Evolutionary conservation across 257 asterid species (phyloP).

Genomic region (Solanum chmielewskii): DNA sequence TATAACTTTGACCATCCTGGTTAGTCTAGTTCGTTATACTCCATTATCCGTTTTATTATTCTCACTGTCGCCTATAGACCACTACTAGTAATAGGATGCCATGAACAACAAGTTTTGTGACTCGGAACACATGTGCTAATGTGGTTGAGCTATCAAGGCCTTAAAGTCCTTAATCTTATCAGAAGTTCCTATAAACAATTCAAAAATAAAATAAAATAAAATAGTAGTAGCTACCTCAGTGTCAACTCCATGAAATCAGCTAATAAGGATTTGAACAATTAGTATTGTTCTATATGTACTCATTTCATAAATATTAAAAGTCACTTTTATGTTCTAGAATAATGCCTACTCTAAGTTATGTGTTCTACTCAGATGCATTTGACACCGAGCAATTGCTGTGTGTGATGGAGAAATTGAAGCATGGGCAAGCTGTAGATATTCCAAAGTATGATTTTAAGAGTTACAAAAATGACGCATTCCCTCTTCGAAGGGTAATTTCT

Average conservation of each 20-base stretch:
- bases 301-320: neutral
- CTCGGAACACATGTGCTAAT: neutral
- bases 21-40: constrained; percentile 16
- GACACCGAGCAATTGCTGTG: constrained; percentile 57
- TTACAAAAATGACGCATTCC: constrained; percentile 46
- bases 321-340: neutral
- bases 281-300: neutral
- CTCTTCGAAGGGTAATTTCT: constrained; percentile 57
- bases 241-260: neutral
- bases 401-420: constrained; percentile 69
- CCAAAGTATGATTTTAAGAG: constrained; percentile 92
- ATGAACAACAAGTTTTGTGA: neutral
- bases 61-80: neutral
- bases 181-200: neutral
- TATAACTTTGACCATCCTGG: constrained; percentile 99
- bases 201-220: neutral
- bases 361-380: constrained; percentile 62
- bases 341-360: neutral
- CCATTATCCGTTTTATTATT: neutral
- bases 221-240: neutral
- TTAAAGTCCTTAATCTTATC: neutral
- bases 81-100: neutral
- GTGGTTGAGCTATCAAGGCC: neutral
- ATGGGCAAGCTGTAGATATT: constrained; percentile 83
- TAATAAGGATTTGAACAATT: neutral